phyloP scores from a whole-genome alignment of 257 asterid genomes.

The Linaria vulgaris region DNA sequence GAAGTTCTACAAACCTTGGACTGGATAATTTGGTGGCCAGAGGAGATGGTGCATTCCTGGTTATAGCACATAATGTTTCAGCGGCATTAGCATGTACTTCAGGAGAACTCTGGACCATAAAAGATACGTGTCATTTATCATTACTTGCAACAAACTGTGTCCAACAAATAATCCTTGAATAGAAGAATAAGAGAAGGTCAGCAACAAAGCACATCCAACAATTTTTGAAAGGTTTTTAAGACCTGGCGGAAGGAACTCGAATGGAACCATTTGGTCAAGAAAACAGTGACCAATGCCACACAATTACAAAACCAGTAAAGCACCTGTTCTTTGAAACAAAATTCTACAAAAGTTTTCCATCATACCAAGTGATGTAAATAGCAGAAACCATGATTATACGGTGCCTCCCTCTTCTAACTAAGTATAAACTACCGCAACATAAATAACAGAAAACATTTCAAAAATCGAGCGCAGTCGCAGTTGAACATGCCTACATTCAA shows the following conservation, averaged over 20 bases:
- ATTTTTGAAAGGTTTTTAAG: constrained; percentile 19
- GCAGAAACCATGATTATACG: constrained; percentile 21
- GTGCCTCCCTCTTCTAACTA: constrained; percentile 25
- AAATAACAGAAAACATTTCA: too few species aligned
- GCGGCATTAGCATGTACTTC: constrained; percentile 99
- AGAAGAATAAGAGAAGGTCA: constrained; percentile 20
- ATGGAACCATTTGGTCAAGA: constrained; percentile 5
- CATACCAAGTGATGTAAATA: constrained; percentile 26
- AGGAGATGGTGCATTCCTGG: constrained; percentile 86
- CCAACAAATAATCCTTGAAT: constrained; percentile 25
- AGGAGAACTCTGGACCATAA: constrained; percentile 66
- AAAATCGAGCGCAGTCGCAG: too few species aligned
- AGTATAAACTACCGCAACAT: too few species aligned
- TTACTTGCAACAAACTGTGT: constrained; percentile 8
- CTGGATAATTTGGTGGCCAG: constrained; percentile 85
- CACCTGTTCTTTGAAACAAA: neutral
- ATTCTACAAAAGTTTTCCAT: constrained; percentile 1
- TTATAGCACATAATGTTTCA: constrained; percentile 86
- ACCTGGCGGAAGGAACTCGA: constrained; percentile 18
- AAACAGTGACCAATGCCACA: constrained; percentile 13
- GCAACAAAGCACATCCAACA: constrained; percentile 21
- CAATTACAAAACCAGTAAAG: neutral
- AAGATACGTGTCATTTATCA: constrained; percentile 11
- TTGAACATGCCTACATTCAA: too few species aligned
- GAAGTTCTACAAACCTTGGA: constrained; percentile 60